Conservation (phyloP, 345 rosid species). For the Aquilaria sinensis region DNA sequence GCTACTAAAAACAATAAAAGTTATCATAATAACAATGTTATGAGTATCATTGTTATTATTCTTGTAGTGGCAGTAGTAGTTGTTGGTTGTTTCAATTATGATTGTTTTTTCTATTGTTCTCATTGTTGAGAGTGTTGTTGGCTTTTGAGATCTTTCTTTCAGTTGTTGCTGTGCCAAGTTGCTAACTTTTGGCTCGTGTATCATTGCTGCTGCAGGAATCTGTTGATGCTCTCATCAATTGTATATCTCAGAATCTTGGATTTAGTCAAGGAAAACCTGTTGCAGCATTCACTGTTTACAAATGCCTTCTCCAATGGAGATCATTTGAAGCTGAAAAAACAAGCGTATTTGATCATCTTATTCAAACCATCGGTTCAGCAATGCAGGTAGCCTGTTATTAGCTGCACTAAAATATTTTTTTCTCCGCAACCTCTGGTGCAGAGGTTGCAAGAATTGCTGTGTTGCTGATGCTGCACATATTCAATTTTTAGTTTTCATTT, state of each 20-base stretch:
- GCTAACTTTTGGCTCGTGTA: neutral
- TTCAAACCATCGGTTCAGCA: constrained; percentile 59
- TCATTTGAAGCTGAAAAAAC: constrained; percentile 62
- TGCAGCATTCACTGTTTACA: constrained; percentile 56
- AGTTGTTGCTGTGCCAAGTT: neutral
- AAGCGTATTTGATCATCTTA: constrained; percentile 57
- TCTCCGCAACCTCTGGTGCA: too few species aligned
- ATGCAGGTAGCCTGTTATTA: constrained; percentile 36
- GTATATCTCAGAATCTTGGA: constrained; percentile 36
- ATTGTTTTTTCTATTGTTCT: constrained; percentile 4
- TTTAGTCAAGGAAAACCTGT: constrained; percentile 49
- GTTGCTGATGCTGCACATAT: too few species aligned
- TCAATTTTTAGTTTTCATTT: too few species aligned
- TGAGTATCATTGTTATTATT: too few species aligned
- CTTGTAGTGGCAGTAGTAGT: too few species aligned
- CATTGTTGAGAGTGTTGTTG: neutral
- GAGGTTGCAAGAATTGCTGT: too few species aligned
- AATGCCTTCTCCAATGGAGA: constrained; percentile 58
- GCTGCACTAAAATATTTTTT: too few species aligned
- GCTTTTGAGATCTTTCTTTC: too few species aligned
- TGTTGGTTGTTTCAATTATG: too few species aligned
- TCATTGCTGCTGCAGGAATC: constrained; percentile 45
- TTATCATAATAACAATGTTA: too few species aligned
- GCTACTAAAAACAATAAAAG: too few species aligned
- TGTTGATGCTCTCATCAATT: constrained; percentile 53